phyloP scores from a whole-genome alignment of 495 filamentous ascomycete species.

The Daldinia loculata region DNA sequence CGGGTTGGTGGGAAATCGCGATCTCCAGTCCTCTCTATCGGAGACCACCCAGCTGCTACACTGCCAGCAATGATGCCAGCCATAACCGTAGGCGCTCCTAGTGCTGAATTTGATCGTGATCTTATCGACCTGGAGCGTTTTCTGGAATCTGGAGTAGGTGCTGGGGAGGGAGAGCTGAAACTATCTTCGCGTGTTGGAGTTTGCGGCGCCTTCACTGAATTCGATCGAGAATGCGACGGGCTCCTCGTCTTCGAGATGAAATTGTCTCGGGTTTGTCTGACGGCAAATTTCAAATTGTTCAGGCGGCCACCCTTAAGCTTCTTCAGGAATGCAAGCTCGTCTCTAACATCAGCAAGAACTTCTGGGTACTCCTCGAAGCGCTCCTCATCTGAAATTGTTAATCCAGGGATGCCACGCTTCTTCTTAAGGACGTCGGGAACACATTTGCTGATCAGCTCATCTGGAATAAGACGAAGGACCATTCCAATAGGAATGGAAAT shows the following conservation, averaged over 20 bases:
- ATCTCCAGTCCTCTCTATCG: constrained; percentile 66
- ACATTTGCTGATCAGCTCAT: constrained; percentile 69
- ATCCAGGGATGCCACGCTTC: constrained; percentile 60
- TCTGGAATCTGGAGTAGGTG: constrained; percentile 75
- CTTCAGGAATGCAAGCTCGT: constrained; percentile 88
- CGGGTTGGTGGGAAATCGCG: constrained; percentile 40
- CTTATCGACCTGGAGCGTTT: constrained; percentile 71
- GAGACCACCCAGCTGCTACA: constrained; percentile 86
- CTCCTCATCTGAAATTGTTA: constrained; percentile 76
- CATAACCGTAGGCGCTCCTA: constrained; percentile 86
- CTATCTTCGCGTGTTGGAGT: constrained; percentile 71
- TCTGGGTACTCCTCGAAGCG: constrained; percentile 74
- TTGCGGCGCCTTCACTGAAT: constrained; percentile 65
- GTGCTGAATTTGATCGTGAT: constrained; percentile 86
- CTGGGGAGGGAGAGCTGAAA: constrained; percentile 59
- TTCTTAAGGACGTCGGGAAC: constrained; percentile 74
- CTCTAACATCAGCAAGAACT: constrained; percentile 76
- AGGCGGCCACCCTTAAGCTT: constrained; percentile 90
- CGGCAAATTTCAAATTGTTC: constrained; percentile 83
- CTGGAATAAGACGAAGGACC: constrained; percentile 67
- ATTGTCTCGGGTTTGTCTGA: constrained; percentile 79
- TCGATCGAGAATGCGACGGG: constrained; percentile 75
- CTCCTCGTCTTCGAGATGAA: constrained; percentile 76
- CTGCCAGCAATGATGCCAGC: constrained; percentile 88
- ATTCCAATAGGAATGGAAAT: constrained; percentile 79